These are phyloP conservation scores for Neurospora sublineolata DNA, from an alignment of 495 filamentous ascomycete species.

Conservation along the genomic window DNA sequence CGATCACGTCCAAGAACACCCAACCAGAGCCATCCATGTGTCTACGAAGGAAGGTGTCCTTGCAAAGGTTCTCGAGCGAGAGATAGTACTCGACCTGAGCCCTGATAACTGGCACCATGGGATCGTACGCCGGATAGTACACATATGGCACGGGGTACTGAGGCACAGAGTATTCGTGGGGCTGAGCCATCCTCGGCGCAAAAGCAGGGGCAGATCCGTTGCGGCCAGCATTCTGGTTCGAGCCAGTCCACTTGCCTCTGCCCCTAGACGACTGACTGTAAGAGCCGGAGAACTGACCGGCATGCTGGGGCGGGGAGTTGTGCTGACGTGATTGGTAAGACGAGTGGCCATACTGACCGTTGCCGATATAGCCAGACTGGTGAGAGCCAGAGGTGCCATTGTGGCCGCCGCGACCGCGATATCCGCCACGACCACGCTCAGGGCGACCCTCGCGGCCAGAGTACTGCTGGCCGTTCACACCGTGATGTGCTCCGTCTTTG, in stretches of 20 bases:
- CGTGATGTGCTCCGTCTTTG: conserved; percentile 14
- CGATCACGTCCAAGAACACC: conserved; percentile 66
- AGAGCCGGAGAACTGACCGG: conserved; percentile 11
- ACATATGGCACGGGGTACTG: conserved; percentile 11
- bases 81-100: conserved; percentile 93
- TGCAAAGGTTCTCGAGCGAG: conserved; percentile 91
- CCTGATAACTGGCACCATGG: conserved; percentile 12
- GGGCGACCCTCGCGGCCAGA: conserved; percentile 24
- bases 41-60: conserved; percentile 76
- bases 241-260: conserved; percentile 15
- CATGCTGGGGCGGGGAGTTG: conserved; percentile 11
- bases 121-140: conserved; percentile 9
- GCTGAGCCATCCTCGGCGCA: conserved; percentile 9
- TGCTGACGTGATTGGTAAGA: conserved; percentile 18
- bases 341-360: conserved; percentile 17
- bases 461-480: conserved; percentile 16
- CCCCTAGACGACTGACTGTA: conserved; percentile 13
- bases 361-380: conserved; percentile 7
- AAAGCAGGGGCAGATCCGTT: conserved; percentile 9
- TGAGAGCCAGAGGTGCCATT: conserved; percentile 7
- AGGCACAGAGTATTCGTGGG: conserved; percentile 9
- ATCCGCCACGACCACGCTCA: conserved; percentile 29
- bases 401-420: conserved; percentile 27
- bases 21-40: conserved; percentile 94
- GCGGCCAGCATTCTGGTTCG: conserved; percentile 8